A percentile compares a stretch with the other conserved stretches of the same genome.
These are phyloP conservation scores for Hymenoscyphus salicellus DNA, from an alignment of 2,329 filamentous ascomycete genomes.

Conservation along the genomic window DNA sequence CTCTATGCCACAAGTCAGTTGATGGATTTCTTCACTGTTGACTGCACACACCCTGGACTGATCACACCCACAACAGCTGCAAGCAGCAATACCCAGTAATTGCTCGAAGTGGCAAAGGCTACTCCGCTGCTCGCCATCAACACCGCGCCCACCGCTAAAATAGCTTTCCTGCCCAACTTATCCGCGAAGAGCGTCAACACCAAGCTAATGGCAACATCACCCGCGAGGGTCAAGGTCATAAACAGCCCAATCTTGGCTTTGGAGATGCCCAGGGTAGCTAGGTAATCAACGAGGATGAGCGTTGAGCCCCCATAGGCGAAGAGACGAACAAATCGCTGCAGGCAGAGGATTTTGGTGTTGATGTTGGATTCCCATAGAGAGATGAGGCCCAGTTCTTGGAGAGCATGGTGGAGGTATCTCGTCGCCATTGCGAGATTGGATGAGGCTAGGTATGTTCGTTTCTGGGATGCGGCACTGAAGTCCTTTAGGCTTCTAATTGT, in stretches of 20 bases:
- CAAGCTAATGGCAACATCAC: slow-evolving; percentile 59
- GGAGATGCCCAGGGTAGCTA: slow-evolving; percentile 49
- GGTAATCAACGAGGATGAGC: slow-evolving; percentile 55
- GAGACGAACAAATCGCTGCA: slow-evolving; percentile 59
- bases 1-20: slow-evolving; percentile 39
- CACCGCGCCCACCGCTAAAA: slow-evolving; percentile 52
- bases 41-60: slow-evolving; percentile 46
- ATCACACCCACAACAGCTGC: slow-evolving; percentile 62
- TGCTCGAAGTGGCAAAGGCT: slow-evolving; percentile 50
- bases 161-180: slow-evolving; percentile 50
- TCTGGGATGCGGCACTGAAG: neutral
- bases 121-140: slow-evolving; percentile 56
- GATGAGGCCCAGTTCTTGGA: slow-evolving; percentile 46
- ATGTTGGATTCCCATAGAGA: slow-evolving; percentile 42
- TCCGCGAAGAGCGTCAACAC: slow-evolving; percentile 58
- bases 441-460: too few species aligned
- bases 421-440: slow-evolving; percentile 21
- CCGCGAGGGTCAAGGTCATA: slow-evolving; percentile 62
- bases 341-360: slow-evolving; percentile 57
- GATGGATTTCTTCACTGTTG: neutral
- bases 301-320: slow-evolving; percentile 61
- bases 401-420: slow-evolving; percentile 19
- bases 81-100: slow-evolving; percentile 56
- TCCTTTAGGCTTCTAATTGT: too few species aligned
- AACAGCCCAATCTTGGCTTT: slow-evolving; percentile 57